Evolutionary conservation across 164 flowering plant species (phyloP).

Genomic region (Kalanchoe fedtschenkoi): DNA sequence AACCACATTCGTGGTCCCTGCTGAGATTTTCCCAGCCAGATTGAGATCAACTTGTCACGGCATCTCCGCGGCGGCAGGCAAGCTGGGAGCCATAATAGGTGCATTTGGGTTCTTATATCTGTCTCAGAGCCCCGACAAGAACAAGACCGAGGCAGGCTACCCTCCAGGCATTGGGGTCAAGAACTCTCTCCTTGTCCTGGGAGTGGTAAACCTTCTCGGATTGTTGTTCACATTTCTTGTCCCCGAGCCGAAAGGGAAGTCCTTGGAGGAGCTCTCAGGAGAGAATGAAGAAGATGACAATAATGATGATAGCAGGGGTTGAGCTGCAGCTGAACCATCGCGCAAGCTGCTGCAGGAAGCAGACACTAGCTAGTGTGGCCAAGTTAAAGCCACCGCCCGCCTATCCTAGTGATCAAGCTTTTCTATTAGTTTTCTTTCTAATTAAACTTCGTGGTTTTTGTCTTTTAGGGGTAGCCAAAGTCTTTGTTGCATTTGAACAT

Average conservation of each 20-base stretch:
- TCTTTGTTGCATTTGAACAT: too few species aligned
- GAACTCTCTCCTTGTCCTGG: conserved; percentile 43
- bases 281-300: conserved; percentile 27
- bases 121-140: conserved; percentile 42
- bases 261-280: conserved; percentile 55
- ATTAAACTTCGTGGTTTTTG: too few species aligned
- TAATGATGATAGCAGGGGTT: background rate
- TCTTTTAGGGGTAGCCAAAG: too few species aligned
- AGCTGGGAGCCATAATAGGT: conserved; percentile 58
- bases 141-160: conserved; percentile 53
- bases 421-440: too few species aligned
- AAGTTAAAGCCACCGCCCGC: too few species aligned
- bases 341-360: too few species aligned
- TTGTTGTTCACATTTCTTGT: conserved; percentile 47
- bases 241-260: conserved; percentile 56
- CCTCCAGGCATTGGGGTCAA: conserved; percentile 62
- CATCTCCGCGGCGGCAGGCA: conserved; percentile 65
- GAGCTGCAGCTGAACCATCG: background rate
- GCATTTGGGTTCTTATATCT: conserved; percentile 64
- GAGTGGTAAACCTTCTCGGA: conserved; percentile 38
- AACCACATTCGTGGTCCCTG: conserved; percentile 66
- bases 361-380: too few species aligned
- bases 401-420: too few species aligned
- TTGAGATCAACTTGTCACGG: conserved; percentile 65
- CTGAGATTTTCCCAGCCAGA: conserved; percentile 27